Base-by-base conservation (phyloP, 177 flowering plant species). In the Vitis hybrid region DNA sequence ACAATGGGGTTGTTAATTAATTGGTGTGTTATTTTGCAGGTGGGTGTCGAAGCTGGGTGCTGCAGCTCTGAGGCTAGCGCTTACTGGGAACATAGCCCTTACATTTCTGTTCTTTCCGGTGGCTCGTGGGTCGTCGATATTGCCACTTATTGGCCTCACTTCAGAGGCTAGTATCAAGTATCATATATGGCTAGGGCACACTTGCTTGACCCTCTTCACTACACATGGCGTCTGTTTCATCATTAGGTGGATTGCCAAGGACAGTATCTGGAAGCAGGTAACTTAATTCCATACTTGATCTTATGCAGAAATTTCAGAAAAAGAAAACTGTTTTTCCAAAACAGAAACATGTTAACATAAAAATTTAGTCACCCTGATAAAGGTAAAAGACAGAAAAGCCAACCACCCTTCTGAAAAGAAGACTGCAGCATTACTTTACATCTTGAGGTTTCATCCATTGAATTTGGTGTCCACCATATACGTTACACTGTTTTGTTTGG, bases 21-120 rank as follows among this genome's bases (percentile, higher is more conserved):
- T n/a, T 19, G n/a, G 15, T 12, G 11, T 60, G 5, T 66, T 19
- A 0, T 6, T 30, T 10, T 11, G 58, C 80, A 85, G 88, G 67
- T 83, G 86, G 86, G 65, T 70, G 65, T 66, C 59, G 0, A 78
- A 76, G 78, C 60, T 80, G 67, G 74, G 72, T 1, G 64, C 60
- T 15, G 49, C 75, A 9, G 80, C 71, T 4, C 66, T 75, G 2
- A 48, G 51, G 39, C 70, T 83, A 0, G 86, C 81, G 1, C 70
- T 78, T 14, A 68, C 75, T 1, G 86, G 86, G 2, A 83, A 85
- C 66, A 66, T 81, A 11, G 74, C 80, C 60, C 39, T 81, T 14
- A 71, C 84, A 0, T 76, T 86, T 68, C 74, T 86, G 17, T 86
- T 86, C 76, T 80, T 75, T 48, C 89, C 89, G 13, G 87, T 84